These are phyloP conservation scores for Casuarina cunninghamiana DNA, from an alignment of 306 rosid species.

Conservation along the genomic window DNA sequence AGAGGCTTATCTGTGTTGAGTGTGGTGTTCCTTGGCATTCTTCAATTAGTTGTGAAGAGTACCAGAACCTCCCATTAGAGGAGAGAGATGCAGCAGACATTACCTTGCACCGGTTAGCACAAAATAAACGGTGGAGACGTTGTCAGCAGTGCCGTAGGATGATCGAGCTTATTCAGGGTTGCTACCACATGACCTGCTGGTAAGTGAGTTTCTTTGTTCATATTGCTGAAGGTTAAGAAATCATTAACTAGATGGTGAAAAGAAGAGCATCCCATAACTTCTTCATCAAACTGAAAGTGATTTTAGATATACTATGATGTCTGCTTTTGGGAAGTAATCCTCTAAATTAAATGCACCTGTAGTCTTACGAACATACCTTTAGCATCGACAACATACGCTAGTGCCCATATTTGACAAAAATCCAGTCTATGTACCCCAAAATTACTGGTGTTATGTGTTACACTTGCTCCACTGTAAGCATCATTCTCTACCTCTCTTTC, in stretches of 20 bases:
- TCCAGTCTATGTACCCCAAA: too few relatives aligned
- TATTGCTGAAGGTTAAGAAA: not conserved
- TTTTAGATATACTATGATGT: not conserved
- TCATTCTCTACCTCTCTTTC: not conserved
- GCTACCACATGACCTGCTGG: constrained; percentile 95
- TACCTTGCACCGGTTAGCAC: constrained; percentile 71
- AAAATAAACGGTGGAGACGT: constrained; percentile 79
- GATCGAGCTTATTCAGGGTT: constrained; percentile 88
- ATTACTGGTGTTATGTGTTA: not conserved
- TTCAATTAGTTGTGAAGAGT: constrained; percentile 82
- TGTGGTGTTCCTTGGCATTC: constrained; percentile 96
- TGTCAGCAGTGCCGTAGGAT: constrained; percentile 86
- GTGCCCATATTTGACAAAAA: not conserved
- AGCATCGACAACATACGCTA: not conserved
- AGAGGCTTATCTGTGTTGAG: constrained; percentile 71
- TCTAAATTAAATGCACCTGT: not conserved
- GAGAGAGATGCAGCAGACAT: constrained; percentile 79
- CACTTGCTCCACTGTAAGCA: not conserved
- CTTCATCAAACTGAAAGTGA: not conserved
- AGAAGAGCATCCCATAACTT: not conserved
- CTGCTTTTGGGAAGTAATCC: not conserved
- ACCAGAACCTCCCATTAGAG: constrained; percentile 65
- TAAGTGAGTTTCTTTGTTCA: constrained; percentile 38
- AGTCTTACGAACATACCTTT: not conserved
- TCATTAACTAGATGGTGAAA: not conserved